phyloP scores from a whole-genome alignment of 2,329 filamentous ascomycete species.

The Paramyrothecium roridum region DNA sequence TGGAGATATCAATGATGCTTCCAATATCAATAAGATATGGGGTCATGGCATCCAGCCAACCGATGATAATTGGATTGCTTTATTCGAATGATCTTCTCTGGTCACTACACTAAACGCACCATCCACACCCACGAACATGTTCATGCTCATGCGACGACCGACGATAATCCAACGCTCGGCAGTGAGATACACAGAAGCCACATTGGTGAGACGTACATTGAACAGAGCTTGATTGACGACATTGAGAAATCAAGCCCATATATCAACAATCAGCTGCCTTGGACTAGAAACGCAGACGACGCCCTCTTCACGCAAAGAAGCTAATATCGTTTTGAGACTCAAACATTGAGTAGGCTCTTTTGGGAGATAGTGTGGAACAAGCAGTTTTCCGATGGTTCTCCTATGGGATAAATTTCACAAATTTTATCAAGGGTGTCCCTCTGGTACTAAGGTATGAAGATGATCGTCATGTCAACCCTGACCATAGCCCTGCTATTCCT shows the following conservation, averaged over 20 bases:
- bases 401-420: conserved; percentile 39
- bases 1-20: conserved; percentile 17
- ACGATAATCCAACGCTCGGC: conserved; percentile 43
- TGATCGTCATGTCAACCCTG: too few relatives aligned
- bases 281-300: conserved; percentile 48
- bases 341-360: conserved; percentile 53
- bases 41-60: conserved; percentile 29
- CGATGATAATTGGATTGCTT: conserved; percentile 25
- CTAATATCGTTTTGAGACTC: conserved; percentile 39
- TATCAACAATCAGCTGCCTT: conserved; percentile 31
- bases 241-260: conserved; percentile 44
- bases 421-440: too few relatives aligned
- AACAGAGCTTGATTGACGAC: conserved; percentile 45
- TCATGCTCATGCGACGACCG: conserved; percentile 22
- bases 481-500: too few relatives aligned
- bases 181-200: conserved; percentile 43
- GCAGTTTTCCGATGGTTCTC: conserved; percentile 53
- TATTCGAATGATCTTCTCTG: conserved; percentile 32
- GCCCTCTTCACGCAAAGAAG: not conserved
- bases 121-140: conserved; percentile 29
- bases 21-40: conserved; percentile 23
- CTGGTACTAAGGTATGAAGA: too few relatives aligned
- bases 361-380: conserved; percentile 49
- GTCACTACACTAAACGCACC: conserved; percentile 30
- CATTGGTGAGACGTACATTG: conserved; percentile 57